A percentile compares a stretch with the other conserved stretches of the same genome.
Conservation (phyloP, 2,329 filamentous ascomycete species). For the Sporothrix inflata region DNA sequence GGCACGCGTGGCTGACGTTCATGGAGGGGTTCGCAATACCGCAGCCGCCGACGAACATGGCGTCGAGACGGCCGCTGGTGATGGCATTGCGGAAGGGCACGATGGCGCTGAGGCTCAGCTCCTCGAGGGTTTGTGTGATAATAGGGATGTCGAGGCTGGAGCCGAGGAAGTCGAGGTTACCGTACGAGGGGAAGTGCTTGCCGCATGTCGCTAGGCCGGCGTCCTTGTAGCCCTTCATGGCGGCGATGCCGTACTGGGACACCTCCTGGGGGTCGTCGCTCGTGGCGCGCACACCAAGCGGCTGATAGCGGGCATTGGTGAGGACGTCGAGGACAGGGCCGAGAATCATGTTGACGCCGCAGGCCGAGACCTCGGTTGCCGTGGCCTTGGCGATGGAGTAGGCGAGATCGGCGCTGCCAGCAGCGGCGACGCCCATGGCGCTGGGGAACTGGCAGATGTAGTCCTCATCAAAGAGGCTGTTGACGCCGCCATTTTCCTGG, state of each 20-base stretch:
- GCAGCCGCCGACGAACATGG: constrained; percentile 94
- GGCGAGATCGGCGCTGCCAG: constrained; percentile 80
- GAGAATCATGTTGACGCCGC: constrained; percentile 94
- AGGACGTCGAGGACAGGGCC: constrained; percentile 92
- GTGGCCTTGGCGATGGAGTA: constrained; percentile 92
- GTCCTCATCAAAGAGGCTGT: constrained; percentile 93
- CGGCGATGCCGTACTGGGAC: constrained; percentile 86
- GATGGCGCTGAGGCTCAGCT: constrained; percentile 86
- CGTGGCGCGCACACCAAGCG: constrained; percentile 83
- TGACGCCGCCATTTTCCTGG: constrained; percentile 97
- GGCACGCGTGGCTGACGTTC: constrained; percentile 92
- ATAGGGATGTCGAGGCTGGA: constrained; percentile 91
- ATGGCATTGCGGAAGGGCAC: constrained; percentile 93
- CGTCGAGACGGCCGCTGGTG: constrained; percentile 76
- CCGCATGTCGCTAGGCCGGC: constrained; percentile 87
- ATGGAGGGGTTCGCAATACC: constrained; percentile 89
- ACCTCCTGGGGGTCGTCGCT: constrained; percentile 95
- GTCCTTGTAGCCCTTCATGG: constrained; percentile 90
- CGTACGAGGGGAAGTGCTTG: constrained; percentile 96
- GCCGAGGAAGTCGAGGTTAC: constrained; percentile 89
- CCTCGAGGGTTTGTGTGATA: constrained; percentile 91
- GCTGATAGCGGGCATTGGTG: constrained; percentile 89
- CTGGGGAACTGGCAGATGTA: constrained; percentile 96
- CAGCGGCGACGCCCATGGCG: constrained; percentile 95
- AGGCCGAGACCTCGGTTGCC: constrained; percentile 86